These are phyloP conservation scores for Tephrocybe sp. DNA, from an alignment of 768 basidiomycete species.

Conservation along the genomic window DNA sequence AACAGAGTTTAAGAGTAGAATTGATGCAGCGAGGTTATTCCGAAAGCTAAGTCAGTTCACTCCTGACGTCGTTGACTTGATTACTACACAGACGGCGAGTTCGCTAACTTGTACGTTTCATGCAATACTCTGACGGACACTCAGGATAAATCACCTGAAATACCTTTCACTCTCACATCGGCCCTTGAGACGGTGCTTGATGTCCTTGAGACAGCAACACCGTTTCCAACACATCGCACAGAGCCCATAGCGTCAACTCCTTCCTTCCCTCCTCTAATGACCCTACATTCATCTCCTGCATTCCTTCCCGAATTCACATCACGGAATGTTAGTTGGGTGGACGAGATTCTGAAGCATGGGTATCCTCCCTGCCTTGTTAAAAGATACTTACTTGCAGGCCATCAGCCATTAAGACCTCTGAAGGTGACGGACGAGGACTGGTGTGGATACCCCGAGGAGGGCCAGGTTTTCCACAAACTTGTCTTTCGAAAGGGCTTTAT, in stretches of 20 bases:
- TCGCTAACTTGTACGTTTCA: neutral
- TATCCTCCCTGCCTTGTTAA: slow-evolving; percentile 31
- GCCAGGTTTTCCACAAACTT: slow-evolving; percentile 38
- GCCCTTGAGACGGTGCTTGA: slow-evolving; percentile 14
- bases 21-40: slow-evolving; percentile 15
- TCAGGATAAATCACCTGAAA: neutral
- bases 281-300: slow-evolving; percentile 11
- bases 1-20: slow-evolving; percentile 18
- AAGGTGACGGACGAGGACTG: slow-evolving; percentile 17
- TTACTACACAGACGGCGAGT: slow-evolving; percentile 4
- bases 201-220: slow-evolving; percentile 15
- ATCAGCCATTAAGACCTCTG: slow-evolving; percentile 8
- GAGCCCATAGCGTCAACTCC: neutral
- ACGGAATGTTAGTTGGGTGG: slow-evolving; percentile 33
- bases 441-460: slow-evolving; percentile 26
- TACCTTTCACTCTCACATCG: slow-evolving; percentile 2
- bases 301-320: slow-evolving; percentile 18
- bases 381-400: slow-evolving; percentile 20
- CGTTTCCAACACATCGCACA: slow-evolving; percentile 9
- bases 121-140: neutral
- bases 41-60: neutral
- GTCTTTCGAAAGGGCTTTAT: slow-evolving; percentile 43
- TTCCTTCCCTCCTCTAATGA: slow-evolving; percentile 12
- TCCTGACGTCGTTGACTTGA: slow-evolving; percentile 4
- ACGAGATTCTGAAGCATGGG: slow-evolving; percentile 23